These are phyloP conservation scores for Phytophthora idaei DNA, from an alignment of 352 stramenopile genomes.

Conservation along the genomic window DNA sequence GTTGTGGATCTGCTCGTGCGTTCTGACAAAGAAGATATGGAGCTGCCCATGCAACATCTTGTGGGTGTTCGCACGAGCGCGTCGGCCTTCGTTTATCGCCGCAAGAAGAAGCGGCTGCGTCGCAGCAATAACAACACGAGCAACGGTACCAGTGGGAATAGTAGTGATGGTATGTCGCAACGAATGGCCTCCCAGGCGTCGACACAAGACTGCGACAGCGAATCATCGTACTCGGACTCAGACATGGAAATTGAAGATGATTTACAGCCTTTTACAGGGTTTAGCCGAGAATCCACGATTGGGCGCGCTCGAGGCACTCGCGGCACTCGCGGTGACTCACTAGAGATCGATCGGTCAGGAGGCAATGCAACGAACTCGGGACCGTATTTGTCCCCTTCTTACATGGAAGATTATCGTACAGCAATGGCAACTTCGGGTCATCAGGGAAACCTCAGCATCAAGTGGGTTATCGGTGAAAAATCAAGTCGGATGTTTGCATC, in stretches of 20 bases:
- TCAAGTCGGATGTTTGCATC: conserved; percentile 71
- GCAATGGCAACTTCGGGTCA: conserved; percentile 49
- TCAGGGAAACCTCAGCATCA: conserved; percentile 71
- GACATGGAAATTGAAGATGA: conserved; percentile 44
- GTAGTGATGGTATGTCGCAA: conserved; percentile 9
- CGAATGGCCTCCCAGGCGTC: conserved; percentile 34
- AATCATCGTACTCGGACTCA: conserved; percentile 54
- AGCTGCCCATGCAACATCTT: conserved; percentile 71
- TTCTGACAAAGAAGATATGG: conserved; percentile 70
- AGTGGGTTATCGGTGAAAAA: conserved; percentile 73
- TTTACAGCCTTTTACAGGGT: conserved; percentile 31
- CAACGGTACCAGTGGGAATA: conserved; percentile 13
- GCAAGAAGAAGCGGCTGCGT: conserved; percentile 46
- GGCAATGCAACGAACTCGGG: conserved; percentile 15
- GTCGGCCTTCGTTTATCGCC: conserved; percentile 60
- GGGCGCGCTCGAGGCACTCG: conserved; percentile 30
- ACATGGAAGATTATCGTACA: conserved; percentile 56
- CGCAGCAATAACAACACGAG: conserved; percentile 32
- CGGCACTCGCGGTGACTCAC: conserved; percentile 28
- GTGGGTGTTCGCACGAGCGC: conserved; percentile 64
- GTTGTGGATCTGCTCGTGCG: conserved; percentile 71
- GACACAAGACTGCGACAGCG: conserved; percentile 41
- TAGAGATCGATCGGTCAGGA: conserved; percentile 23
- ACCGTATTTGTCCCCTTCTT: conserved; percentile 32
- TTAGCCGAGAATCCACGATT: conserved; percentile 22